These are phyloP conservation scores for Penicillium sp. DNA, from an alignment of 2,329 filamentous ascomycete species.

Conservation along the genomic window DNA sequence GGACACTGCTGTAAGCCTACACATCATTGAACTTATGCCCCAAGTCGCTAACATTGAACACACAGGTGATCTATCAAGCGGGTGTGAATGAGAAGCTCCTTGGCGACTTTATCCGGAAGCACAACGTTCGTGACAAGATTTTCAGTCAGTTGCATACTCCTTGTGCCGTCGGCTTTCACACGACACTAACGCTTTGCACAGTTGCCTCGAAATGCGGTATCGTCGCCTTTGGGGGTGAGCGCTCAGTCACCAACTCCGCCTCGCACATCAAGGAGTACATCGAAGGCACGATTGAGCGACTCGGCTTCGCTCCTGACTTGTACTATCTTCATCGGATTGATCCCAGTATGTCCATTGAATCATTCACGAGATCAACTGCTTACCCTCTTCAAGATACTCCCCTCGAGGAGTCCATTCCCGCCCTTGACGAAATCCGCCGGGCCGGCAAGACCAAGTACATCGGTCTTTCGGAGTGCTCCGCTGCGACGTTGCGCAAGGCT, in stretches of 20 bases:
- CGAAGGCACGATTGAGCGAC: constrained; percentile 52
- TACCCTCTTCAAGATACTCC: constrained; percentile 39
- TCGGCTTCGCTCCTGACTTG: constrained; percentile 52
- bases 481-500: constrained; percentile 48
- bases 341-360: constrained; percentile 37
- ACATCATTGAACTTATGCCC: not conserved
- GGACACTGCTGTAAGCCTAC: constrained; percentile 47
- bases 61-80: constrained; percentile 49
- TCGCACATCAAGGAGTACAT: constrained; percentile 53
- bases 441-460: constrained; percentile 54
- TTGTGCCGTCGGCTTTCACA: not conserved
- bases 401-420: constrained; percentile 51
- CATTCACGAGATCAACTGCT: not conserved
- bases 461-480: constrained; percentile 52
- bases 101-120: constrained; percentile 54
- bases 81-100: constrained; percentile 55
- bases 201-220: constrained; percentile 55
- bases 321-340: constrained; percentile 52
- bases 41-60: not conserved
- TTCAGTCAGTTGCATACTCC: constrained; percentile 42
- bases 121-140: constrained; percentile 54
- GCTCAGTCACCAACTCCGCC: constrained; percentile 48
- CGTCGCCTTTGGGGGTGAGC: constrained; percentile 35
- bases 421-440: constrained; percentile 51
- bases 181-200: constrained; percentile 17